Base-by-base conservation (phyloP, 176 grass and related monocot species). In the Urochloa ruziziensis region DNA sequence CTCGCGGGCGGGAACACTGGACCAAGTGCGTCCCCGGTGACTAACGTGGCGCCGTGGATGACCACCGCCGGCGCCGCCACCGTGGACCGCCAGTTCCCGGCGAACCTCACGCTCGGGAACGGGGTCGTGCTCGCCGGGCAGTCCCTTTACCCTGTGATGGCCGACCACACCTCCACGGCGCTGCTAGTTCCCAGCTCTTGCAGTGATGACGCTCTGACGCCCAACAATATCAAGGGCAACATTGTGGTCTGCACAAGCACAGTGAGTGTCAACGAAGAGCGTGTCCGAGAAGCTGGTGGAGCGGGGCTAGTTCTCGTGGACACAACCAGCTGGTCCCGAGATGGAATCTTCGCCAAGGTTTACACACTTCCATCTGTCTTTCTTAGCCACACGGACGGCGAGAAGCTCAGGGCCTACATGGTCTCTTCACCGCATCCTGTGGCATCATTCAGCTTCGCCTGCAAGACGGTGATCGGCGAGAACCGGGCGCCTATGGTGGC, bases 41-140 rank as follows among this genome's bases (percentile, higher is more conserved):
- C 1, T 10, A 90, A 90, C 57, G 8, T 48, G 4, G 24, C 79
- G 32, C 83, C 79, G 0, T 90, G 88, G 78, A 59, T 90, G 10
- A 71, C 71, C 2, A 90, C 78, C 3, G 62, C 83, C 15, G 83
- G 88, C 36, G 77, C 83, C 6, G 15, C 29, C 44, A 35, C 62
- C 5, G 8, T 82, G 16, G 83, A 86, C 73, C 51, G 72, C 10
- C 2, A 33, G 14, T 90, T 90, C 54, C 64, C 56, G 35, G 88
- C 24, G 18, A 18, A 1, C 11, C 0, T 83, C 34, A 29, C 5
- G 19, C 78, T 90, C 17, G 84, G 78, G 4, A 57, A 90, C 49
- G 84, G 78, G 2, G 10, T 28, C 2, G 64, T 66, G 4, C 58
- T 82, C 4, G 25, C 18, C 1, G 72, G 88, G 2, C 61, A 83